Base-by-base conservation (phyloP, 371 early-diverging fungal species). In the Syncephalastrum sp. region DNA sequence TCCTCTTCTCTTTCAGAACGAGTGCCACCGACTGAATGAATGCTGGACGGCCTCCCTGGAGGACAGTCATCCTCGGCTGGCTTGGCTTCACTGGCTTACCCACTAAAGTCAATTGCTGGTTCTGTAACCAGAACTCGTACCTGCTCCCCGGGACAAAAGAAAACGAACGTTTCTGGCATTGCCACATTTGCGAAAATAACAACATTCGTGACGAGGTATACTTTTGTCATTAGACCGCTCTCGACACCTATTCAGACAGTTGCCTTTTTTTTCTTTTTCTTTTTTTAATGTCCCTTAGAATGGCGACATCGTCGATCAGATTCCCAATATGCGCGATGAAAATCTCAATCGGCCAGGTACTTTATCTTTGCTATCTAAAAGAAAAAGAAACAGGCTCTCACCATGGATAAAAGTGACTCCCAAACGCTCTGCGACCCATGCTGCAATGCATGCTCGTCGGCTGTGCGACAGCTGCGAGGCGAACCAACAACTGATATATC, bases 91-190 rank as follows among this genome's bases (percentile, higher is more conserved):
- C 50, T 29, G 61, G 55, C 54, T 57, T 63, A 27, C 58, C 61
- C 14, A 53, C 50, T 10, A 57, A 50, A 33, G 67, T 70, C 6
- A 70, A 70, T 25, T 70, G 70, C 46, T 70, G 66, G 64, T 70
- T 64, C 41, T 70, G 70, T 51, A 70, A 64, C 55, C 57, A 62
- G 49, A 56, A 64, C 50, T 60, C 69, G 17, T 59, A 58, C 47
- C 50, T 68, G 12, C 21, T 59, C 6, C 52, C 56, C n/a, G 60
- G 64, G 16, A 49, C 61, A 42, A 61, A 56, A 19, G 56, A 68
- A 46, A 64, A 54, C 3, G 55, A 50, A 19, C 25, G 42, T 5
- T 47, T 56, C 38, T 68, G 69, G 69, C 29, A 61, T 16, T 68
- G 69, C 25, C 43, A 61, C 27, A 47, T 56, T 57, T 68, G 69